Base-by-base conservation (phyloP, 2,329 filamentous ascomycete genomes). In the Juglanconis sp. region DNA sequence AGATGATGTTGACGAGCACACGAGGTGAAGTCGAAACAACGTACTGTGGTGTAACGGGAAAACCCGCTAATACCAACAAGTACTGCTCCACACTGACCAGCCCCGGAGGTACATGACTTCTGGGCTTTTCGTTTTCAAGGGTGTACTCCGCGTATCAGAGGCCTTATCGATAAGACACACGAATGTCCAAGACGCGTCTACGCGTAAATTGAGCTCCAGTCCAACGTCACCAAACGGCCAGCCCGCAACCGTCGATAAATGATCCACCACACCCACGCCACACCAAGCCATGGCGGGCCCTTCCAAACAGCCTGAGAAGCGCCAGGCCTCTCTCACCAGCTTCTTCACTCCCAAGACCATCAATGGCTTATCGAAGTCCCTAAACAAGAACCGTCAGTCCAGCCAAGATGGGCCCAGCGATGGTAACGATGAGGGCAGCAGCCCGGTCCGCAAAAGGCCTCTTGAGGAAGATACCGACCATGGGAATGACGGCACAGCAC, bases 301-400 rank as follows among this genome's bases (percentile, higher is more conserved):
- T 13, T 62, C 78, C 1, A 79, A 78, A 55, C 65, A 76, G 0
- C 66, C 75, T 34, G 76, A 72, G 57, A 90, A 89, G 74, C 90
- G 88, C 68, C 91, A 97, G 70, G 84, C 88, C 66, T 91, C 91
- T 1, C 88, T 97, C 63, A 95, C 91, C 3, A 93, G 87, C 70
- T 96, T 96, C 76, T 96, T 96, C 72, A 84, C 86, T 1, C 86
- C 85, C 13, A 87, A 83, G 64, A 76, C 83, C 11, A 71, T 76
- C 69, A 82, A 81, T 71, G 78, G 76, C 60, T 67, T 77, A 53
- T 52, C 66, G 7, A 55, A 65, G 54, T 62, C 59, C 15, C 34
- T 57, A 48, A 50, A 52, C 24, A 58, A 54, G 42, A 55, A 11
- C n/a, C 69, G 56, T 15, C 24, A 61, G 56, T 47, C 46, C 59